These are phyloP conservation scores for Mrakia hoshinonis DNA, from an alignment of 768 basidiomycete species.

Conservation along the genomic window DNA sequence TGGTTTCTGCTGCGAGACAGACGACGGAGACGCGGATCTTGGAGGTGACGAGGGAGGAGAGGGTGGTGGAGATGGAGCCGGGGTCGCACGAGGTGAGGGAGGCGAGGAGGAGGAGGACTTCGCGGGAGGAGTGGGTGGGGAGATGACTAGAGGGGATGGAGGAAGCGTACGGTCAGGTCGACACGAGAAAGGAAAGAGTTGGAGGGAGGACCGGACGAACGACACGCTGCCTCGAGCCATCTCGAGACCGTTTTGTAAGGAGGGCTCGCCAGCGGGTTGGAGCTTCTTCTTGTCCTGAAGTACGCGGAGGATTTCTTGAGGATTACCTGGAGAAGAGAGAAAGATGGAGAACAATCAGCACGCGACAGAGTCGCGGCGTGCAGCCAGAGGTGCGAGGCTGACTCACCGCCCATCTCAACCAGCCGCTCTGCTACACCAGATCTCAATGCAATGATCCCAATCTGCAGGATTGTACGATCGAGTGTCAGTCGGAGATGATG, in stretches of 20 bases:
- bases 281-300: conserved; percentile 70
- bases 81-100: conserved; percentile 95
- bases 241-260: conserved; percentile 92
- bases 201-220: conserved; percentile 43
- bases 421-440: conserved; percentile 83
- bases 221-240: conserved; percentile 91
- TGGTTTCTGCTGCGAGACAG: conserved; percentile 94
- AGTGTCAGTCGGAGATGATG: not conserved
- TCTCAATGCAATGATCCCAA: conserved; percentile 87
- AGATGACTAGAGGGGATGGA: conserved; percentile 58
- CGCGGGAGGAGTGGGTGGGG: conserved; percentile 93
- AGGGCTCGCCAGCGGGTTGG: conserved; percentile 85
- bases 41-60: conserved; percentile 71
- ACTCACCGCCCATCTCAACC: conserved; percentile 81
- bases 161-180: not conserved
- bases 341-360: not conserved
- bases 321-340: conserved; percentile 57
- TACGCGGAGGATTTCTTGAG: conserved; percentile 83
- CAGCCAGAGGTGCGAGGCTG: not conserved
- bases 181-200: not conserved
- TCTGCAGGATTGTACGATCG: conserved; percentile 37
- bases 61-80: conserved; percentile 86
- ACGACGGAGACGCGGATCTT: conserved; percentile 88
- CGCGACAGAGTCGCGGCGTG: not conserved
- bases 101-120: conserved; percentile 87